Percentiles rank a stretch among this genome's conserved stretches.
Conservation (phyloP, 352 stramenopile genomes). For the Thalassiosira allenii region DNA sequence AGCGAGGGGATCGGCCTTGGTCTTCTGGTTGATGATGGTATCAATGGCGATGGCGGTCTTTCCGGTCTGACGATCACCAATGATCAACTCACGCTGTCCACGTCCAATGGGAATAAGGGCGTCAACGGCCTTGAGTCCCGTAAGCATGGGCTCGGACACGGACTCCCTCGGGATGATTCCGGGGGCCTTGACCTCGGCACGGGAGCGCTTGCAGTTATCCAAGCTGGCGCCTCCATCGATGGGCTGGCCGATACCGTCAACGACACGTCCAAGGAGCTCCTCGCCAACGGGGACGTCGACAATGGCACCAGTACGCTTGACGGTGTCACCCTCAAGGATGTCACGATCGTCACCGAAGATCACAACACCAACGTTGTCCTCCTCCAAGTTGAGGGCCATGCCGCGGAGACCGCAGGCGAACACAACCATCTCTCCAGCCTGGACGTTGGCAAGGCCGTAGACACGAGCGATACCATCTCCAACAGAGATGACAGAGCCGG, state of each 20-base stretch:
- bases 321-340: constrained; percentile 91
- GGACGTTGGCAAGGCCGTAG: constrained; percentile 91
- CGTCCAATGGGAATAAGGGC: constrained; percentile 91
- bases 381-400: constrained; percentile 93
- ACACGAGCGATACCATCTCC: constrained; percentile 93
- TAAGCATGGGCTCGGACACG: constrained; percentile 92
- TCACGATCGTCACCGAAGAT: constrained; percentile 92
- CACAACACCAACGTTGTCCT: constrained; percentile 92
- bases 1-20: constrained; percentile 88
- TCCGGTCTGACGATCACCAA: constrained; percentile 92
- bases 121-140: constrained; percentile 92
- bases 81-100: constrained; percentile 92
- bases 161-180: constrained; percentile 91
- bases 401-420: constrained; percentile 88
- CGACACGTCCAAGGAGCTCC: constrained; percentile 90
- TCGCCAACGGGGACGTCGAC: constrained; percentile 90
- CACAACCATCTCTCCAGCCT: constrained; percentile 92
- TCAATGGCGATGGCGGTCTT: constrained; percentile 94
- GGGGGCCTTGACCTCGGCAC: constrained; percentile 91
- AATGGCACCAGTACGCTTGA: constrained; percentile 91
- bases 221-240: constrained; percentile 86
- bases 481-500: constrained; percentile 89
- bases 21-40: constrained; percentile 94
- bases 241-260: constrained; percentile 90
- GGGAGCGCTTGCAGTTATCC: constrained; percentile 84